Conservation (phyloP, 202 grass and related monocot species). For the Saccharum hybrid region DNA sequence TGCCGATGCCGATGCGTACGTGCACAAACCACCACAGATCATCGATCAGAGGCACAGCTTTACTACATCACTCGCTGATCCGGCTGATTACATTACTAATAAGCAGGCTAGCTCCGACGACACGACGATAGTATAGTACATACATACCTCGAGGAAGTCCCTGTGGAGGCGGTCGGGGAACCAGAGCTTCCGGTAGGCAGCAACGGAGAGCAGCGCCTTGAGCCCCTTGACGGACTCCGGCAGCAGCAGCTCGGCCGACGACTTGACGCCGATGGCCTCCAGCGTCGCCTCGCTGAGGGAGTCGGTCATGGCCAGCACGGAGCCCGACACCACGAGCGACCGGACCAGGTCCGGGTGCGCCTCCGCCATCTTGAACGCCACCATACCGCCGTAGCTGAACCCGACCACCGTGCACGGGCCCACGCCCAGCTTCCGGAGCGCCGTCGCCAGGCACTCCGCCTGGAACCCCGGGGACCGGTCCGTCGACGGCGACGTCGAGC, state of each 20-base stretch:
- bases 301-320: conserved; percentile 87
- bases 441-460: conserved; percentile 63
- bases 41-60: too few relatives aligned
- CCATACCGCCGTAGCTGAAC: conserved; percentile 96
- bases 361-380: conserved; percentile 86
- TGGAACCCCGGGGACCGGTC: conserved; percentile 78
- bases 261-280: conserved; percentile 71
- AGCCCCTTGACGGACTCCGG: conserved; percentile 86
- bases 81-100: too few relatives aligned
- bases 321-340: conserved; percentile 77
- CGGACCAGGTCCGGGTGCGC: conserved; percentile 60
- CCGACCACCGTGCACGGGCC: conserved; percentile 70
- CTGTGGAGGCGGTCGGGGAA: conserved; percentile 75
- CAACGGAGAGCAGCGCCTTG: conserved; percentile 79
- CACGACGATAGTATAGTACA: not conserved
- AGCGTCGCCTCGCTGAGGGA: conserved; percentile 67
- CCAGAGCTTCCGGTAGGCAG: conserved; percentile 72
- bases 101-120: too few relatives aligned
- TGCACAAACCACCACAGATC: not conserved
- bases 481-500: conserved; percentile 60
- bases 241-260: conserved; percentile 78
- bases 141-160: conserved; percentile 74
- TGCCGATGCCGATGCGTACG: not conserved
- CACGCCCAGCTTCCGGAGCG: conserved; percentile 60
- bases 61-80: too few relatives aligned